These are phyloP conservation scores for Lentinus brumalis DNA, from an alignment of 768 basidiomycete genomes.

Conservation along the genomic window DNA sequence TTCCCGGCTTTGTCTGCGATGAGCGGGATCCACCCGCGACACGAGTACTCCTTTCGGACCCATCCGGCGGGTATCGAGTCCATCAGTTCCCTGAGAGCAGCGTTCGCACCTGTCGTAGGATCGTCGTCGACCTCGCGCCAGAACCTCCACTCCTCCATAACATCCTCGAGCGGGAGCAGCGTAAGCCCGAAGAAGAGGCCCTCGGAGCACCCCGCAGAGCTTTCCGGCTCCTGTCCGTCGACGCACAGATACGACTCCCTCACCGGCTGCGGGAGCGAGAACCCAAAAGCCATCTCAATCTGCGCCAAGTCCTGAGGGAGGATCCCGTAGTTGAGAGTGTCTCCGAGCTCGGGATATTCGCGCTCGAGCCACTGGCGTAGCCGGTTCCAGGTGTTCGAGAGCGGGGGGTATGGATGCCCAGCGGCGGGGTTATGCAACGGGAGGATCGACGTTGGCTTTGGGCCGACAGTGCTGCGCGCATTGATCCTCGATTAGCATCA, in stretches of 20 bases:
- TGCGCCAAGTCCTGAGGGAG: slow-evolving; percentile 76
- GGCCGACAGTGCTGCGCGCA: slow-evolving; percentile 43
- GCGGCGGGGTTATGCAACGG: slow-evolving; percentile 64
- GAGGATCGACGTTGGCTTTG: slow-evolving; percentile 55
- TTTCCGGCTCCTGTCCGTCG: slow-evolving; percentile 94
- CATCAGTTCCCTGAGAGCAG: slow-evolving; percentile 73
- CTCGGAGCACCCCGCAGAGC: slow-evolving; percentile 81
- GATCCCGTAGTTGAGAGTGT: slow-evolving; percentile 93
- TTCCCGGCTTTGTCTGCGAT: slow-evolving; percentile 93
- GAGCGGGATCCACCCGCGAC: slow-evolving; percentile 95
- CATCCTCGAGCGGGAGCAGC: slow-evolving; percentile 90
- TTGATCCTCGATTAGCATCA: slow-evolving; percentile 5
- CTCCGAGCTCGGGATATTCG: slow-evolving; percentile 92
- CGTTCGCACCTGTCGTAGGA: slow-evolving; percentile 81
- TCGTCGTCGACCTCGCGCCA: slow-evolving; percentile 95
- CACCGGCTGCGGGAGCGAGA: slow-evolving; percentile 81
- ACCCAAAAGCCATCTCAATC: slow-evolving; percentile 84
- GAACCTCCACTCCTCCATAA: slow-evolving; percentile 93
- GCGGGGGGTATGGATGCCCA: slow-evolving; percentile 66
- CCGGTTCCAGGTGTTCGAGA: slow-evolving; percentile 83
- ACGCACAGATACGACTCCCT: slow-evolving; percentile 86
- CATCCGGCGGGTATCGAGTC: slow-evolving; percentile 86
- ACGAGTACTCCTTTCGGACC: slow-evolving; percentile 89
- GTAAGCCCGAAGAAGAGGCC: slow-evolving; percentile 96
- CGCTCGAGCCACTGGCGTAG: slow-evolving; percentile 78